phyloP scores from a whole-genome alignment of 2,329 filamentous ascomycete species.

The Pseudocercospora cruenta region DNA sequence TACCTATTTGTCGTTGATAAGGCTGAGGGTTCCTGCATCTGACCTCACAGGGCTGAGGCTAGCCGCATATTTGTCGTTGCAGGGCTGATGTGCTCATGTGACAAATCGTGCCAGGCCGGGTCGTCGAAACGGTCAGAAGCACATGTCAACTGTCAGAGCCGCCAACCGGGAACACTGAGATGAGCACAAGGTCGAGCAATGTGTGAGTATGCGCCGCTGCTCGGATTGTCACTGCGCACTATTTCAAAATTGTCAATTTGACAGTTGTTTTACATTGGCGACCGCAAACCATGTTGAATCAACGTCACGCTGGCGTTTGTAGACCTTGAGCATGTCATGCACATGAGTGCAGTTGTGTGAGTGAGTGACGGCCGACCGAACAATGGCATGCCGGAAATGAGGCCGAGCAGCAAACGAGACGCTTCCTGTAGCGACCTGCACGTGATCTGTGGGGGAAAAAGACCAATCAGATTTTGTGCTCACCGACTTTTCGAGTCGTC shows the following conservation, averaged over 20 bases:
- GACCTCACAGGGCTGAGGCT: slow-evolving; percentile 4
- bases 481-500: slow-evolving; percentile 3
- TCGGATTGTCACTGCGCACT: not conserved
- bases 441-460: not conserved
- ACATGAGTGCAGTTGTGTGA: not conserved
- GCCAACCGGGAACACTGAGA: not conserved
- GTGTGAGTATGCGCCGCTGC: too few relatives aligned
- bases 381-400: not conserved
- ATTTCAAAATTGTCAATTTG: not conserved
- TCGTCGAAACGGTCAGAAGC: not conserved
- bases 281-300: not conserved
- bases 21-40: not conserved
- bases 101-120: slow-evolving; percentile 7
- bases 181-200: too few relatives aligned
- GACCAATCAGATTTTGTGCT: not conserved
- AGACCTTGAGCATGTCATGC: not conserved
- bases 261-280: not conserved
- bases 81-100: slow-evolving; percentile 14
- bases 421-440: not conserved
- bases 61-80: slow-evolving; percentile 11
- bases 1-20: slow-evolving; percentile 8
- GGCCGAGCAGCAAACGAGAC: not conserved
- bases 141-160: slow-evolving; percentile 1
- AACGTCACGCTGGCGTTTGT: too few relatives aligned
- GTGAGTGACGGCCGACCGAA: not conserved